Evolutionary conservation across 2,329 filamentous ascomycete genomes (phyloP).

Genomic region (Didymella arachidicola): DNA sequence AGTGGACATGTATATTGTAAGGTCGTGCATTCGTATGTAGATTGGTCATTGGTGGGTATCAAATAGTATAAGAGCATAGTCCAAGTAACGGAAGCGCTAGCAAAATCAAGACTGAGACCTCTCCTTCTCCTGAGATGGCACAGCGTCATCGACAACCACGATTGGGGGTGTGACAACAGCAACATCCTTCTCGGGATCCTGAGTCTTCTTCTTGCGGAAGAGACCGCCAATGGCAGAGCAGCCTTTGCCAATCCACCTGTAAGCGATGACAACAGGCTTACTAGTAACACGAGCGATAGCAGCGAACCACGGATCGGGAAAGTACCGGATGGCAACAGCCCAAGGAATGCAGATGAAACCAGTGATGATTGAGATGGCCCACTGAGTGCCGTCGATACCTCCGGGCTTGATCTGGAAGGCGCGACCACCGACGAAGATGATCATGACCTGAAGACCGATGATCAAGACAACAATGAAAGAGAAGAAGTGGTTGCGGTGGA

Average conservation of each 20-base stretch:
- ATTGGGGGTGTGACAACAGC: constrained; percentile 30
- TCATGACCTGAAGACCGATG: constrained; percentile 64
- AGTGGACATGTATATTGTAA: background rate
- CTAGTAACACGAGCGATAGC: constrained; percentile 31
- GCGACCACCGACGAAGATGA: constrained; percentile 64
- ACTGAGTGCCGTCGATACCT: constrained; percentile 64
- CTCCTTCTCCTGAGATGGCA: background rate
- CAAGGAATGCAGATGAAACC: constrained; percentile 62
- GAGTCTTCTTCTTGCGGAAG: constrained; percentile 28
- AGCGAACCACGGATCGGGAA: constrained; percentile 57
- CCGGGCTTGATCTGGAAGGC: constrained; percentile 62
- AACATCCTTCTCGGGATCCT: constrained; percentile 24
- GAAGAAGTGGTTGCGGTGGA: constrained; percentile 66
- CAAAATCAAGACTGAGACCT: constrained; percentile 3
- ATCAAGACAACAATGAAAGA: constrained; percentile 65
- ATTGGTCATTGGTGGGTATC: background rate
- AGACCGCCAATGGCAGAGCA: constrained; percentile 23
- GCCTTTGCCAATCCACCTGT: constrained; percentile 24
- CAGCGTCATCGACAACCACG: constrained; percentile 23
- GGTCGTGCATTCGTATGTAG: background rate
- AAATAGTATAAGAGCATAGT: background rate
- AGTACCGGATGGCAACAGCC: constrained; percentile 59
- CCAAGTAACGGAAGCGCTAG: background rate
- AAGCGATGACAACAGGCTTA: constrained; percentile 34
- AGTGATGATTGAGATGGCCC: constrained; percentile 62